Conservation (phyloP, 768 basidiomycete species). For the Phylloporus sp. region DNA sequence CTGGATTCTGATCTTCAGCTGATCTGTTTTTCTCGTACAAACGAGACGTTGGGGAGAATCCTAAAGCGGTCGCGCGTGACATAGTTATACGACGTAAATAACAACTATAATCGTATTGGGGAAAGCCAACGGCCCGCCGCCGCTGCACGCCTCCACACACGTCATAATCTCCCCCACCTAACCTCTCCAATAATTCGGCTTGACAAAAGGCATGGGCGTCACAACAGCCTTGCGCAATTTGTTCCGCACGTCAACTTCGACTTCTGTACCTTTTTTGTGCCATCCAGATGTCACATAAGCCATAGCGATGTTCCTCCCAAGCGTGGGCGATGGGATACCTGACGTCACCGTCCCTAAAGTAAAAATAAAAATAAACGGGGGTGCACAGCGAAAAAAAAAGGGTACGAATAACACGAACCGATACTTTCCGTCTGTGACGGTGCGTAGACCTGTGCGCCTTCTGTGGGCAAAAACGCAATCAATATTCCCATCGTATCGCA, state of each 20-base stretch:
- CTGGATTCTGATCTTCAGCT: too few species aligned
- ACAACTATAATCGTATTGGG: neutral
- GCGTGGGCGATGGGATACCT: slow-evolving; percentile 90
- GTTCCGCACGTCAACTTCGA: slow-evolving; percentile 80
- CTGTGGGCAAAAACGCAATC: slow-evolving; percentile 32
- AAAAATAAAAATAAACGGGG: slow-evolving; percentile 16
- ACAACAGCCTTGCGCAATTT: slow-evolving; percentile 72
- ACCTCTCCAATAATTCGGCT: slow-evolving; percentile 77
- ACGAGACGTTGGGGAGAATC: too few species aligned
- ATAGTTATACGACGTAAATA: neutral
- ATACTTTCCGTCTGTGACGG: slow-evolving; percentile 51
- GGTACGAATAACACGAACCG: slow-evolving; percentile 40
- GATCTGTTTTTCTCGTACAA: too few species aligned
- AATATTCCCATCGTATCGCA: neutral
- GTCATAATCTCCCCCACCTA: slow-evolving; percentile 3
- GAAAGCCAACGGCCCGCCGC: neutral
- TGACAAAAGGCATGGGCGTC: slow-evolving; percentile 83
- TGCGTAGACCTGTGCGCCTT: slow-evolving; percentile 72
- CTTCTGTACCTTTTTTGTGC: slow-evolving; percentile 87
- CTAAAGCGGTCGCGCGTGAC: too few species aligned
- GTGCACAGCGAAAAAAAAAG: neutral
- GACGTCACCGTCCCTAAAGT: slow-evolving; percentile 70
- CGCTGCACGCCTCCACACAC: neutral
- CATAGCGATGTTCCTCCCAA: slow-evolving; percentile 94
- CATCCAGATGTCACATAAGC: slow-evolving; percentile 77